Percentiles rank a stretch among this genome's conserved stretches.
These are phyloP conservation scores for Fusarium devonianum DNA, from an alignment of 2,329 filamentous ascomycete genomes.

Conservation along the genomic window DNA sequence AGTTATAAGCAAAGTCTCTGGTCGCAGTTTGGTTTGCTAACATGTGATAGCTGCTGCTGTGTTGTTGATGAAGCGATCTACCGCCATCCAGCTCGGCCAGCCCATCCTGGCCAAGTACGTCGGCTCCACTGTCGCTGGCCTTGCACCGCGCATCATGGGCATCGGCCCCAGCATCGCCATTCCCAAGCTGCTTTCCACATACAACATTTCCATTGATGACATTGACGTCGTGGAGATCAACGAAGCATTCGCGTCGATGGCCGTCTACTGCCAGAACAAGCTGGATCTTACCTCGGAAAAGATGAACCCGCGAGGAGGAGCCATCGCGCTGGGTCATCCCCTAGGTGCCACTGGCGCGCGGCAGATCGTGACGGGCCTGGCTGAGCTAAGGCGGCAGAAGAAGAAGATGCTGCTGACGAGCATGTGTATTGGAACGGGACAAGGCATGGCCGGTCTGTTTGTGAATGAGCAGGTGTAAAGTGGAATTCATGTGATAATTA, in stretches of 20 bases:
- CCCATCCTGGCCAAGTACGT: slow-evolving; percentile 95
- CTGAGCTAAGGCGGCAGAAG: slow-evolving; percentile 81
- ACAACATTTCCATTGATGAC: slow-evolving; percentile 79
- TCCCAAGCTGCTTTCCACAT: slow-evolving; percentile 83
- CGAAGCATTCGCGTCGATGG: slow-evolving; percentile 98
- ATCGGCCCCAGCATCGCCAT: slow-evolving; percentile 80
- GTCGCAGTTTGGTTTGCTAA: too few species aligned
- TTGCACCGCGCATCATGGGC: slow-evolving; percentile 95
- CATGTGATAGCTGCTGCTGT: slow-evolving; percentile 73
- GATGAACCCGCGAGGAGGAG: slow-evolving; percentile 83
- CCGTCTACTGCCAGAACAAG: slow-evolving; percentile 85
- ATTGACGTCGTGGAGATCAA: slow-evolving; percentile 94
- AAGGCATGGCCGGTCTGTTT: slow-evolving; percentile 73
- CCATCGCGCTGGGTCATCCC: slow-evolving; percentile 84
- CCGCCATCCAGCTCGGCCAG: slow-evolving; percentile 83
- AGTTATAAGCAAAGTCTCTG: too few species aligned
- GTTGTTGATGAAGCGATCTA: slow-evolving; percentile 92
- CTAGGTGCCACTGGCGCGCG: slow-evolving; percentile 79
- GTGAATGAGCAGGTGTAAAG: slow-evolving; percentile 61
- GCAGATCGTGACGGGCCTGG: slow-evolving; percentile 89
- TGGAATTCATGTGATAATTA: slow-evolving; percentile 12
- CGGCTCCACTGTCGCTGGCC: slow-evolving; percentile 86
- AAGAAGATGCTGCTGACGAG: slow-evolving; percentile 92
- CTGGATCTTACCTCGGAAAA: slow-evolving; percentile 76
- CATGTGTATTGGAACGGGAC: slow-evolving; percentile 81